Base-by-base conservation (phyloP, 306 rosid genomes). In the Dalbergia oliveri region DNA sequence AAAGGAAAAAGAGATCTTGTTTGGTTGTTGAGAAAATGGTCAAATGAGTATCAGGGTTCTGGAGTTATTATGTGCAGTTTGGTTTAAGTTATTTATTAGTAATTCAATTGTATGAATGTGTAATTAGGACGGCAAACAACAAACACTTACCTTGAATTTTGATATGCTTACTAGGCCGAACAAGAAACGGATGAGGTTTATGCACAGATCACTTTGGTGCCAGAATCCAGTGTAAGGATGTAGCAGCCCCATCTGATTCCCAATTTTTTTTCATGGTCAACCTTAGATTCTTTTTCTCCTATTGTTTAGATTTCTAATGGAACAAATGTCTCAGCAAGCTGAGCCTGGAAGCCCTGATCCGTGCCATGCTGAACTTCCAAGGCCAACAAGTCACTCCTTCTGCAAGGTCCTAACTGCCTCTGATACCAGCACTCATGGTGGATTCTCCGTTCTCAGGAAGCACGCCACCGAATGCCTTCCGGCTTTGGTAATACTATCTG, bases 381-480 rank as follows among this genome's bases (percentile, higher is more conserved):
- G 81, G 70, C 88, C 91, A 0, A 59, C 73, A 26, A 87, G 87
- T 44, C 91, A 92, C 75, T 78, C 94, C 5, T 92, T 92, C 87
- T 85, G 90, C 89, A 92, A 92, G 88, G 89, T 90, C 44, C 75
- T 92, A 62, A 92, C 97, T 53, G 97, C 94, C 11, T 92, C 97
- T 16, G 97, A 92, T 81, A 92, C 97, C 0, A 92, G 97, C 79
- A 92, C 97, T 61, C 97, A 92, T 81, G 97, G 97, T 0, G 97
- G 97, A 3, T 92, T 92, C 80, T 92, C 97, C 9, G 94, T 92
- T 73, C 85, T 92, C 4, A 85, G 97, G n/a, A 92, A 88, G 77
- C 97, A 92, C 12, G 97, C 97, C 51, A 92, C 97, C 0, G 97
- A 88, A 77, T 92, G 94, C 84, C 90, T 92, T 82, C 97, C 94